Conservation (phyloP, 345 rosid species). For the Lumnitzera racemosa region DNA sequence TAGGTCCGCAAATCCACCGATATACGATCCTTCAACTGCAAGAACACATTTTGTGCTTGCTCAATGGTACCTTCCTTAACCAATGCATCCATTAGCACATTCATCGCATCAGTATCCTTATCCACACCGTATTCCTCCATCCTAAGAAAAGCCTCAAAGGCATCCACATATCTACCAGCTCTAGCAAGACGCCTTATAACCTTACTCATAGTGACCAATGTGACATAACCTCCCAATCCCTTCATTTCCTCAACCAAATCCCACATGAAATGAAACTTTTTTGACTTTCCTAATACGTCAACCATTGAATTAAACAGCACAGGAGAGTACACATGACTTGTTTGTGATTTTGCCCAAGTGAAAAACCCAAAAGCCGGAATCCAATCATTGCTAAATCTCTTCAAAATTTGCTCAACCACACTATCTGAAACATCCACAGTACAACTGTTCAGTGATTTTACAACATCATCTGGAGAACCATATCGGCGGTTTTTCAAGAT, state of each 20-base stretch:
- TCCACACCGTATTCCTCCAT: constrained; percentile 49
- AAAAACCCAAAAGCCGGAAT: constrained; percentile 53
- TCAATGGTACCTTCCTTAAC: constrained; percentile 63
- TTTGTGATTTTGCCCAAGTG: constrained; percentile 73
- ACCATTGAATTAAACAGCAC: constrained; percentile 49
- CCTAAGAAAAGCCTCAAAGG: constrained; percentile 48
- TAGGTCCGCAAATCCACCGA: constrained; percentile 28
- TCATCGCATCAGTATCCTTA: constrained; percentile 41
- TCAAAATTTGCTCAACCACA: constrained; percentile 47
- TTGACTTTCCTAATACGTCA: constrained; percentile 55
- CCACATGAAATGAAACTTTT: constrained; percentile 57
- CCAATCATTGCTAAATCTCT: constrained; percentile 59
- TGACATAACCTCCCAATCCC: constrained; percentile 31
- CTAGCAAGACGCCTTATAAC: constrained; percentile 68
- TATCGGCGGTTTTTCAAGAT: constrained; percentile 31
- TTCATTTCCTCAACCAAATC: constrained; percentile 51
- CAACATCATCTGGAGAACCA: constrained; percentile 25
- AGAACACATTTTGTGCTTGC: constrained; percentile 42
- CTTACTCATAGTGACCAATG: constrained; percentile 51
- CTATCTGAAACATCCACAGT: constrained; percentile 26
- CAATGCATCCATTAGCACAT: constrained; percentile 67
- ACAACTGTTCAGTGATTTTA: constrained; percentile 29
- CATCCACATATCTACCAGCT: constrained; percentile 42
- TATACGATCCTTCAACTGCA: constrained; percentile 32
- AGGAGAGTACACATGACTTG: constrained; percentile 47